Evolutionary conservation across 257 asterid species (phyloP).

Genomic region (Asclepias syriaca): DNA sequence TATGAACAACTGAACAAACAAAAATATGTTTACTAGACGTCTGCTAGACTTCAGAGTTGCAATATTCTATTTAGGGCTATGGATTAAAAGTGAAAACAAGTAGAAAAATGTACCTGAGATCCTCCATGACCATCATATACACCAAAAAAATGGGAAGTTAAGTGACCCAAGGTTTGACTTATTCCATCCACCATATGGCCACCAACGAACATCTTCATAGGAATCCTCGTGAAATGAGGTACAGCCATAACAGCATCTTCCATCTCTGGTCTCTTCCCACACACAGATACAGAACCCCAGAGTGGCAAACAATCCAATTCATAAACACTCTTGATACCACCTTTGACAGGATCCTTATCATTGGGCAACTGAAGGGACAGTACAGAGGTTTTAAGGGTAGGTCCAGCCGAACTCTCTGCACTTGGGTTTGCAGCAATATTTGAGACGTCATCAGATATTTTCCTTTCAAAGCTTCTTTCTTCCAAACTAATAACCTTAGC

Average conservation of each 20-base stretch:
- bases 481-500: slow-evolving; percentile 73
- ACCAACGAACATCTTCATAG: slow-evolving; percentile 68
- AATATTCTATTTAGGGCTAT: neutral
- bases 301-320: slow-evolving; percentile 78
- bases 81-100: neutral
- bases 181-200: slow-evolving; percentile 45
- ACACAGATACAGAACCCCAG: slow-evolving; percentile 69
- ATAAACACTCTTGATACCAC: slow-evolving; percentile 51
- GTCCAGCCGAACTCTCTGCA: slow-evolving; percentile 40
- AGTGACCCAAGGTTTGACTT: slow-evolving; percentile 52
- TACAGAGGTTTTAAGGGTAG: slow-evolving; percentile 49
- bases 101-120: slow-evolving; percentile 51
- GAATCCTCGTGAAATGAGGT: slow-evolving; percentile 69
- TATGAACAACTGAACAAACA: neutral
- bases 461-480: slow-evolving; percentile 41
- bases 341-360: slow-evolving; percentile 46
- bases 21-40: neutral
- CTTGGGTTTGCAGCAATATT: slow-evolving; percentile 16
- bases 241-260: slow-evolving; percentile 60
- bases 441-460: slow-evolving; percentile 24
- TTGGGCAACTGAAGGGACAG: slow-evolving; percentile 50
- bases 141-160: slow-evolving; percentile 82
- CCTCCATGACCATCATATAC: slow-evolving; percentile 97
- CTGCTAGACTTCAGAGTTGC: neutral
- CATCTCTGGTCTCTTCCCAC: slow-evolving; percentile 83